phyloP scores from a whole-genome alignment of 108 stramenopile species.

The Epithemia pelagica region DNA sequence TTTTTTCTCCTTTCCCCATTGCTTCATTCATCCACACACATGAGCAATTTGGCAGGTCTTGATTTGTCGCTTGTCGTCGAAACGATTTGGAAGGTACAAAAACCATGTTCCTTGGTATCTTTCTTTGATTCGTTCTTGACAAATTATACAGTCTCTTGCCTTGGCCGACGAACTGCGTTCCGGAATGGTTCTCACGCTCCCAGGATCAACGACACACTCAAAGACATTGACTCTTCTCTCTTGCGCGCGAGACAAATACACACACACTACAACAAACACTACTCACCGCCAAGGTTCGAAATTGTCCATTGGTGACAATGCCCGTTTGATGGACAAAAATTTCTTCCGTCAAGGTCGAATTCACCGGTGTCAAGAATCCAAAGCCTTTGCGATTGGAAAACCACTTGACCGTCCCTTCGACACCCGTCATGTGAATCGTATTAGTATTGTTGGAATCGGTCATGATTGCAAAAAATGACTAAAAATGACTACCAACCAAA shows the following conservation, averaged over 20 bases:
- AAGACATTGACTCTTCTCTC: neutral
- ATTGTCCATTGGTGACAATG: slow-evolving; percentile 48
- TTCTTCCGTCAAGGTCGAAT: slow-evolving; percentile 44
- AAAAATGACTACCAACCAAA: no score
- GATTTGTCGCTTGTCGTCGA: no score
- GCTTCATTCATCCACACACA: no score
- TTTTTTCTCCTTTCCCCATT: no score
- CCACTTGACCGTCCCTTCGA: slow-evolving; percentile 78
- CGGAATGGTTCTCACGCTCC: neutral
- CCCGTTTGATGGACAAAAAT: slow-evolving; percentile 74
- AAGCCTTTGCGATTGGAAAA: slow-evolving; percentile 76
- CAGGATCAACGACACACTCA: neutral
- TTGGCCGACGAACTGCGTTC: neutral
- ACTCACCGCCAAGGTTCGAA: slow-evolving; percentile 61
- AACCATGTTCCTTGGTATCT: no score
- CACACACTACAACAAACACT: neutral
- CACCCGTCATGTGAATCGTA: slow-evolving; percentile 13
- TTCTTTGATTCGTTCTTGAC: neutral
- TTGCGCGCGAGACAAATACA: neutral
- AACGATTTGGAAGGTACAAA: no score
- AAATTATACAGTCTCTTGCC: neutral
- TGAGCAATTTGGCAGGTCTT: no score
- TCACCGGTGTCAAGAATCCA: slow-evolving; percentile 69
- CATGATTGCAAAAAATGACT: neutral
- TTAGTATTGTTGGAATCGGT: neutral